Evolutionary conservation across 345 rosid genomes (phyloP), one percentile per base, ranked within the genome.

Genomic region (Arabis hirsuta): DNA sequence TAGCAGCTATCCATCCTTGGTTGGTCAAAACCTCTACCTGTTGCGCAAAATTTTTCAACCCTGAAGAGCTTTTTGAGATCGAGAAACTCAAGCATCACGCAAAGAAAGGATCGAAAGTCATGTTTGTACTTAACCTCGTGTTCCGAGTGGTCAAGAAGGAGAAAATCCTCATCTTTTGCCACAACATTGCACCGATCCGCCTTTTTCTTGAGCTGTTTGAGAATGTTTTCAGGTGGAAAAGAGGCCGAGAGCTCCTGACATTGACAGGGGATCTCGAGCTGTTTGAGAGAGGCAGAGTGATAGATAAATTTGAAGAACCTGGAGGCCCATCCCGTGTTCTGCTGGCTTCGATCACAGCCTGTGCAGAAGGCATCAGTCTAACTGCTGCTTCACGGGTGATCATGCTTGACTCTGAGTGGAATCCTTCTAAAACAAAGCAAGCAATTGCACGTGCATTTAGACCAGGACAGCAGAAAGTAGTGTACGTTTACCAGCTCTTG

Each of bases 371-470:
- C 22, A 84, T 92, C 67, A 92, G 96, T 55, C 76, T 92, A 78
- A 92, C 96, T 2, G 98, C 98, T 16, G 96, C 98, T 51, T 92
- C 98, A 0, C 84, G 96, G 38, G 95, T 92, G 27, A 88, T 92
- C 63, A 60, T 90, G 44, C 48, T 88, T 83, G 95, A 87, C 34
- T 88, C 95, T 0, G 96, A 88, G 65, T 90, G 98, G 96, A 92
- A 92, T 74, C 98, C 98, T 54, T 90, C 95, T 31, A 93, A 90
- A 79, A 90, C 98, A 11, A 93, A 88, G 82, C 98, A 90, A 72
- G 98, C 98, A 19, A 93, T 93, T 24, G 90, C 97, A 4, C 83
- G 98, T 4, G 98, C 98, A 1, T 90, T 88, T 57, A 81, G 97
- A 50, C 98, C 97, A 0, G 98, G 98, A 62, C 98, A 93, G 76